phyloP scores from a whole-genome alignment of 2,329 filamentous ascomycete genomes.

The Plectosphaerella plurivora region DNA sequence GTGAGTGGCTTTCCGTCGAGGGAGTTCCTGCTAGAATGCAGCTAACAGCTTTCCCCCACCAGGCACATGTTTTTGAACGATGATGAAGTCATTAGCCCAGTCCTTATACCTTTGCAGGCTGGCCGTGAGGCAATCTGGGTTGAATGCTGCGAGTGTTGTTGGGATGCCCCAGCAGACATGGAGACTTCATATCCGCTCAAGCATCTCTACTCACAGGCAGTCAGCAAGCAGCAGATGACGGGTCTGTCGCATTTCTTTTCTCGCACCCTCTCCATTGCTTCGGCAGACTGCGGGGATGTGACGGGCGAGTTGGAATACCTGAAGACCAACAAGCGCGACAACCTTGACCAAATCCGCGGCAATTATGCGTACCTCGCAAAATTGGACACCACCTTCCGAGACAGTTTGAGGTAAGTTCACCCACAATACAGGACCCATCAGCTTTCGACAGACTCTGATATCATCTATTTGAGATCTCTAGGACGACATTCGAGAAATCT shows the following conservation, averaged over 20 bases:
- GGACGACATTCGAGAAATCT: constrained; percentile 6
- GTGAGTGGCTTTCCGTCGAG: too few species aligned
- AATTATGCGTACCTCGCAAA: neutral
- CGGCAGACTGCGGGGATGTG: neutral
- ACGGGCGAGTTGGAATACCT: neutral
- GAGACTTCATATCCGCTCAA: neutral
- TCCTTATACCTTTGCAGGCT: neutral
- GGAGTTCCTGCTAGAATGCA: too few species aligned
- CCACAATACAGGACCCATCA: neutral
- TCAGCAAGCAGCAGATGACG: neutral
- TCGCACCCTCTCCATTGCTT: neutral
- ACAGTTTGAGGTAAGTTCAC: neutral
- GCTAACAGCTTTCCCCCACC: too few species aligned
- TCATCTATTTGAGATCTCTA: neutral
- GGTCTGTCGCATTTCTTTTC: constrained; percentile 1
- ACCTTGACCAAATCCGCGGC: neutral
- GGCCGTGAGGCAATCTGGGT: neutral
- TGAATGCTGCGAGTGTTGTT: neutral
- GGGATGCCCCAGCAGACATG: constrained; percentile 2
- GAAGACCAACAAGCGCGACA: neutral
- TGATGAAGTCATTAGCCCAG: too few species aligned
- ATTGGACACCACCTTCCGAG: neutral
- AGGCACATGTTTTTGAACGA: too few species aligned
- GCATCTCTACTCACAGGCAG: constrained; percentile 1
- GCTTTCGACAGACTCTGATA: neutral